These are phyloP conservation scores for Trametes gibbosa DNA, from an alignment of 768 basidiomycete genomes.

Conservation along the genomic window DNA sequence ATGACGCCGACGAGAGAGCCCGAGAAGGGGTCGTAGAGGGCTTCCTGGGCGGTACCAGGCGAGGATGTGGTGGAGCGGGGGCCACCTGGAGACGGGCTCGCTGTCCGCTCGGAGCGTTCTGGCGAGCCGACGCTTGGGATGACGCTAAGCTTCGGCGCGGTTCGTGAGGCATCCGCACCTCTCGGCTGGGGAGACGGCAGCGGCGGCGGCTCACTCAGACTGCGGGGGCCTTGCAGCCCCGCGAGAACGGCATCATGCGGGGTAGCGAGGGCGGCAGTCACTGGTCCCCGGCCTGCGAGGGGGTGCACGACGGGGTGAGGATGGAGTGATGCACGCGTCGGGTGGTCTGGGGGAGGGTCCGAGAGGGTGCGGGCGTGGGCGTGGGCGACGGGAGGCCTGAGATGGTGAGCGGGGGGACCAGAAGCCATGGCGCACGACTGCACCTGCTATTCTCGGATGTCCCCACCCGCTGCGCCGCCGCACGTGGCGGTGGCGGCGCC, in stretches of 20 bases:
- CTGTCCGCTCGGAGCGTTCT: conserved; percentile 16
- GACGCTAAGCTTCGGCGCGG: conserved; percentile 13
- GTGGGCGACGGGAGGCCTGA: not conserved
- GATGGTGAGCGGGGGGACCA: conserved; percentile 5
- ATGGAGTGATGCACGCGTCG: conserved; percentile 6
- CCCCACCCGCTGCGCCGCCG: conserved; percentile 3
- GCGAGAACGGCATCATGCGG: conserved; percentile 66
- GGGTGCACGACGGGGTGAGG: not conserved
- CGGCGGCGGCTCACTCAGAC: not conserved
- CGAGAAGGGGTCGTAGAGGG: conserved; percentile 47
- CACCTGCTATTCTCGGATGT: conserved; percentile 9
- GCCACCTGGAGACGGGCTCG: conserved; percentile 16
- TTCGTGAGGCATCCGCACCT: not conserved
- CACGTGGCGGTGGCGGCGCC: conserved; percentile 16
- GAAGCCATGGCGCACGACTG: conserved; percentile 5
- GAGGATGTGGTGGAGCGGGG: conserved; percentile 19
- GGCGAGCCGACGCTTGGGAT: conserved; percentile 18
- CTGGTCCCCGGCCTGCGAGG: conserved; percentile 8
- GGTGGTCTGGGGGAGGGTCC: conserved; percentile 2
- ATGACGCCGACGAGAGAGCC: conserved; percentile 43
- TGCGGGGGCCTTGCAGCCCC: conserved; percentile 39
- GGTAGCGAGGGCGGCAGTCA: conserved; percentile 39
- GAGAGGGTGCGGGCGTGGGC: conserved; percentile 2
- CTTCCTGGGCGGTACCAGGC: conserved; percentile 25
- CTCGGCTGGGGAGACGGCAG: not conserved